phyloP scores from a whole-genome alignment of 768 basidiomycete genomes.

The Mycena galopus region DNA sequence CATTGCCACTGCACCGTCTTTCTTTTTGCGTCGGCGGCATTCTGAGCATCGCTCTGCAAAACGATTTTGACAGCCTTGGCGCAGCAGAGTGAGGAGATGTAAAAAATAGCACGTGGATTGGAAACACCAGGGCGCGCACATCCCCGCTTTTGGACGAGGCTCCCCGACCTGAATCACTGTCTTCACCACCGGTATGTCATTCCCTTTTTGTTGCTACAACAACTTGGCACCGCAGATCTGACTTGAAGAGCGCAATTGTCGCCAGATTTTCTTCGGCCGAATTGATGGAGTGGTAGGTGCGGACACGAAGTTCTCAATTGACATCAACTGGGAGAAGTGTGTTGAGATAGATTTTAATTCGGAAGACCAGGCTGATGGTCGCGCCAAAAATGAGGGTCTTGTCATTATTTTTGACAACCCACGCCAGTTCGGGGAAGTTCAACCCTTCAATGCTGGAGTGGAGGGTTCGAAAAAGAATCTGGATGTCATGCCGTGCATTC shows the following conservation, averaged over 20 bases:
- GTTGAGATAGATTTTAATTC: conserved; percentile 37
- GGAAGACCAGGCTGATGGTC: conserved; percentile 42
- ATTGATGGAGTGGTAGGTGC: background rate
- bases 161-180: conserved; percentile 16
- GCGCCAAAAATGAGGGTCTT: conserved; percentile 46
- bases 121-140: background rate
- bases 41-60: conserved; percentile 7
- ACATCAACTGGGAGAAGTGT: background rate
- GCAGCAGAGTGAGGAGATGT: background rate
- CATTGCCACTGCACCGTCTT: background rate
- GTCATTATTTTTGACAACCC: conserved; percentile 37
- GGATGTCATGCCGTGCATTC: background rate
- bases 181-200: conserved; percentile 4
- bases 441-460: background rate
- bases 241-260: background rate
- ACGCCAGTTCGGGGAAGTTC: conserved; percentile 16
- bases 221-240: background rate
- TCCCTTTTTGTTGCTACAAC: conserved; percentile 14
- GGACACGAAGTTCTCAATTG: background rate
- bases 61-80: background rate
- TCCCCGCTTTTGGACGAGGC: conserved; percentile 15
- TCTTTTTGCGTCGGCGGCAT: conserved; percentile 3
- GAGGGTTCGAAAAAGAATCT: background rate
- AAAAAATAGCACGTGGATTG: conserved; percentile 12
- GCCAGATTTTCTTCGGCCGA: conserved; percentile 2